Base-by-base conservation (phyloP, 768 basidiomycete genomes). In the Pholiota molesta region DNA sequence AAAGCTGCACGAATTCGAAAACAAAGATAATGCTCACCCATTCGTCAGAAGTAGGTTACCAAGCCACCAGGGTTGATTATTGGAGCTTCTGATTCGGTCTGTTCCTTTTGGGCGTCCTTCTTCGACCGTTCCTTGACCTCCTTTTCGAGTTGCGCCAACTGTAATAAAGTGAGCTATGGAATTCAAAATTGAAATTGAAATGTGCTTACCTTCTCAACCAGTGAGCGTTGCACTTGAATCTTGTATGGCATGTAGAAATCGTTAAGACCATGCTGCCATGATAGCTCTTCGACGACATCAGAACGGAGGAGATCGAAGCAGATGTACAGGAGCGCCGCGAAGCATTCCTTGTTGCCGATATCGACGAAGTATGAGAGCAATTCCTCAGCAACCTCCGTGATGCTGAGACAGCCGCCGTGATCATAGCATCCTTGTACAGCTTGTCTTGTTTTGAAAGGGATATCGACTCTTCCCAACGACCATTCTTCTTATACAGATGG, bases 271-370 rank as follows among this genome's bases (percentile, higher is more conserved):
- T 97, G 89, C 72, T 94, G 91, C 97, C 97, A 99, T 64, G 95
- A 95, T 37, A 97, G 79, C 74, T 97, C 97, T 76, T 95, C 92
- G 28, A 97, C 94, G 59, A 96, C 76, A 70, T 99, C 97, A 2
- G 95, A 85, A 49, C 94, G 90, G 57, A 99, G 78, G n/a, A 99
- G 83, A 77, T 99, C 97, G 79, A 95, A 99, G 80, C 95, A 97
- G 56, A 91, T 84, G 68, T 88, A 99, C 23, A 99, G 85, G 64
- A 91, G 79, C 1, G 91, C 94, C 0, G 94, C 91, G 75, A 97
- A 99, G 76, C 95, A 97, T 73, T 99, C 97, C 78, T 95, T 96
- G 84, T 97, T 97, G 35, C 97, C 97, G 66, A 99, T 98, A 76
- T 95, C 93, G 60, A 97, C 95, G 72, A 99, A 99, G 81, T 99